A percentile compares a stretch with the other conserved stretches of the same genome.
Conservation (phyloP, 2,329 filamentous ascomycete species). For the Venturiaceae sp. region DNA sequence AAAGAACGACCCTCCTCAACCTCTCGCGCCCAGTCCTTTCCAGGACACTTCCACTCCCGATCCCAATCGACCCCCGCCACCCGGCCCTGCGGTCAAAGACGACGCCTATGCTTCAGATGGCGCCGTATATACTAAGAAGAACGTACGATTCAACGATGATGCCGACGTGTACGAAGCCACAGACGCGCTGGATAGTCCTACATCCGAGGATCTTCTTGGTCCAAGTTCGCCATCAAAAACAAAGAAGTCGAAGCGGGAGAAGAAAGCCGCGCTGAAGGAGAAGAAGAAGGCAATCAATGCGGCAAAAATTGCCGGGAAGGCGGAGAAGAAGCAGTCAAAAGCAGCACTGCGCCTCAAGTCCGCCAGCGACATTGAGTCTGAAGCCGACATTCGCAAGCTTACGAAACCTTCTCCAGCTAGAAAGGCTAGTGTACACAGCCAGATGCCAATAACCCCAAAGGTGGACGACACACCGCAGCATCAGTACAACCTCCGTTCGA, state of each 20-base stretch:
- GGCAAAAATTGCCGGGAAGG: constrained; percentile 10
- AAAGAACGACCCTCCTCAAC: constrained; percentile 10
- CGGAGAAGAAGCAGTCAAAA: background rate
- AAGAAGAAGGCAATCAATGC: constrained; percentile 16
- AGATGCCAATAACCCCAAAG: background rate
- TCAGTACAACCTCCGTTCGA: background rate
- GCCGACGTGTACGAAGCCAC: constrained; percentile 9
- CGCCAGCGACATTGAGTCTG: constrained; percentile 22
- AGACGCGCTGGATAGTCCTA: constrained; percentile 7
- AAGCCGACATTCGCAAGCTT: constrained; percentile 15
- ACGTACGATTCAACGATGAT: constrained; percentile 16
- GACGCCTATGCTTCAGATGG: constrained; percentile 34
- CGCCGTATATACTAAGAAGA: constrained; percentile 20
- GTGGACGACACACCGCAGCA: background rate
- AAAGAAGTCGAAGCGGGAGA: constrained; percentile 14
- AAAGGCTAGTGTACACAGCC: constrained; percentile 23
- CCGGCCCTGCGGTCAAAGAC: constrained; percentile 10
- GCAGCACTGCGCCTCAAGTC: constrained; percentile 11
- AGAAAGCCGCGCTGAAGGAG: constrained; percentile 14
- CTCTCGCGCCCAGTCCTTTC: constrained; percentile 5
- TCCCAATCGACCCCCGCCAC: background rate
- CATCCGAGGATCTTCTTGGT: background rate
- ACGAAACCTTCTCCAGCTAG: constrained; percentile 21
- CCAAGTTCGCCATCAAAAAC: constrained; percentile 4
- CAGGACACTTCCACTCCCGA: background rate